Conservation (phyloP, 1,139 yeast species). For the Debaryomyces sp. region DNA sequence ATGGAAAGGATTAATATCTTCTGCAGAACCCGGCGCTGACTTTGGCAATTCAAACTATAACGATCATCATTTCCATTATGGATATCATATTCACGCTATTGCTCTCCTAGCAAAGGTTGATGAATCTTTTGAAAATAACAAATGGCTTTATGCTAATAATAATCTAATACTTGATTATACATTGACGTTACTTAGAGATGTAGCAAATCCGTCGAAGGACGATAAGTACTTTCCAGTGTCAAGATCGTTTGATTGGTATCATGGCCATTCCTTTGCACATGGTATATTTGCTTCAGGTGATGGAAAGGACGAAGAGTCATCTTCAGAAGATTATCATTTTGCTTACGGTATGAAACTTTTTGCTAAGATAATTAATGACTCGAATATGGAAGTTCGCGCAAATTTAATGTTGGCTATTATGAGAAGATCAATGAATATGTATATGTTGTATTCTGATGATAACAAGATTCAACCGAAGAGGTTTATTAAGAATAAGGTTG, state of each 20-base stretch:
- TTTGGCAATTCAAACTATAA: conserved; percentile 79
- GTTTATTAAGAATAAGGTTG: conserved; percentile 43
- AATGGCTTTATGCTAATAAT: conserved; percentile 34
- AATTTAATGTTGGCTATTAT: conserved; percentile 46
- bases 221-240: conserved; percentile 44
- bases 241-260: conserved; percentile 48
- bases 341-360: conserved; percentile 47
- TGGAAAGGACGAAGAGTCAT: conserved; percentile 51
- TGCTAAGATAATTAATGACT: conserved; percentile 37
- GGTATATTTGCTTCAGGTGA: conserved; percentile 49
- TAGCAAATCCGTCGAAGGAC: conserved; percentile 39
- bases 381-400: conserved; percentile 39
- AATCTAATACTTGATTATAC: conserved; percentile 33
- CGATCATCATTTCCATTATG: conserved; percentile 84
- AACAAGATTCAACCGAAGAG: conserved; percentile 41
- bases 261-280: conserved; percentile 52
- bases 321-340: conserved; percentile 50
- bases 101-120: conserved; percentile 66
- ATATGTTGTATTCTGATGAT: conserved; percentile 44
- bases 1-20: conserved; percentile 77
- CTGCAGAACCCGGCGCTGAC: conserved; percentile 68
- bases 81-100: conserved; percentile 75
- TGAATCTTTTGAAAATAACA: conserved; percentile 18
- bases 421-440: conserved; percentile 46
- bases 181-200: conserved; percentile 40